Conservation (phyloP, 225 moss, liverwort and hornwort species). For the Pleurozium schreberi region DNA sequence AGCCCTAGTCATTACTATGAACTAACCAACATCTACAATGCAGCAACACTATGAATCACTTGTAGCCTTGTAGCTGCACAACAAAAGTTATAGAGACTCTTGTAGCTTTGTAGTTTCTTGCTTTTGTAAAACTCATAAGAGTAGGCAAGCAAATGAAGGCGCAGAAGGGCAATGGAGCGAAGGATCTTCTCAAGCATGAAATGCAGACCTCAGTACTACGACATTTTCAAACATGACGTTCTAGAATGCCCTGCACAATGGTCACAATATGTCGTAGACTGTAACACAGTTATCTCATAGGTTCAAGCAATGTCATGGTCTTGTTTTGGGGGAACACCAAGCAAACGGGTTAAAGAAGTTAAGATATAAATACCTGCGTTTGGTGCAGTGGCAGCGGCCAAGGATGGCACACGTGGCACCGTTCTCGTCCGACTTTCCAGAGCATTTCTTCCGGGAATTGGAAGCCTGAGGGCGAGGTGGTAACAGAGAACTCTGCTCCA, state of each 20-base stretch:
- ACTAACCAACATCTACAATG: background rate
- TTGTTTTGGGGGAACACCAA: background rate
- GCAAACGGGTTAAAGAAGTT: background rate
- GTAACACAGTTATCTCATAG: background rate
- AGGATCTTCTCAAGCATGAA: background rate
- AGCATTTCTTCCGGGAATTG: conserved; percentile 62
- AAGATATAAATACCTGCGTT: conserved; percentile 53
- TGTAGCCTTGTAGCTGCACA: background rate
- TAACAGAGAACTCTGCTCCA: conserved; percentile 37
- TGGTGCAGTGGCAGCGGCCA: conserved; percentile 91
- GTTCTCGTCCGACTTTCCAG: conserved; percentile 71
- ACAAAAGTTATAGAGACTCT: background rate
- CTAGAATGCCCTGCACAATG: background rate
- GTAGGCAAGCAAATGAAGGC: background rate
- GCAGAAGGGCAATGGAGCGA: background rate
- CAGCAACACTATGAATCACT: background rate
- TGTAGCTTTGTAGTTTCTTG: background rate
- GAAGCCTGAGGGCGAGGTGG: conserved; percentile 44
- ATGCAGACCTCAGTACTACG: background rate
- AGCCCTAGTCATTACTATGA: background rate
- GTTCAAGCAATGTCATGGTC: background rate
- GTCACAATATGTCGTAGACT: background rate
- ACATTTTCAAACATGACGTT: background rate
- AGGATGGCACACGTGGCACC: conserved; percentile 72
- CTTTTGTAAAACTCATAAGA: too few relatives aligned